phyloP scores from a whole-genome alignment of 768 basidiomycete genomes.

The Gloeopeniophorella convolvens region DNA sequence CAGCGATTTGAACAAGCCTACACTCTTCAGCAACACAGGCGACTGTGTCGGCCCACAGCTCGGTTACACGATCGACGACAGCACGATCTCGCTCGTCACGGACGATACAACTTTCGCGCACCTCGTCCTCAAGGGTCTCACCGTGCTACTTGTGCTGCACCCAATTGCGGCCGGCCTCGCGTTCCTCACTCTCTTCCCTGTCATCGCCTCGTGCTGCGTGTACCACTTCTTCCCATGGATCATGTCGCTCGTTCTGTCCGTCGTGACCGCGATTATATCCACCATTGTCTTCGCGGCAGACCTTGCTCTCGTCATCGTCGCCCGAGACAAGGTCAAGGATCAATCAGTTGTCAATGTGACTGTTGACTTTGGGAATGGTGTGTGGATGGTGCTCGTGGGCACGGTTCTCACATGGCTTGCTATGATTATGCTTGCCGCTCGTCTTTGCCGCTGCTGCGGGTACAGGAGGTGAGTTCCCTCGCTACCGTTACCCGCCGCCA shows the following conservation, averaged over 20 bases:
- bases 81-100: conserved; percentile 36
- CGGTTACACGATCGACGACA: conserved; percentile 55
- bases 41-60: conserved; percentile 58
- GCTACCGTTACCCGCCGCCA: not conserved
- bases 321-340: conserved; percentile 37
- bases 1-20: conserved; percentile 32
- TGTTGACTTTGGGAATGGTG: conserved; percentile 56
- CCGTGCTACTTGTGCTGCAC: conserved; percentile 58
- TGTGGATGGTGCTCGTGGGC: conserved; percentile 65
- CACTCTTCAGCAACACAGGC: conserved; percentile 34
- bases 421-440: conserved; percentile 53
- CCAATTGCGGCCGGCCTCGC: conserved; percentile 57
- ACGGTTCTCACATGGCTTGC: conserved; percentile 52
- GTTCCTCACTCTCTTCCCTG: conserved; percentile 42
- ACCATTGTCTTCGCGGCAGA: conserved; percentile 56
- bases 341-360: conserved; percentile 36
- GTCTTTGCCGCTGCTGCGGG: conserved; percentile 64
- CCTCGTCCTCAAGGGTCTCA: conserved; percentile 40
- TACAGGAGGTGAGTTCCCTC: conserved; percentile 6
- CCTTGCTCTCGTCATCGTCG: conserved; percentile 51
- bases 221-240: conserved; percentile 50
- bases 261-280: conserved; percentile 49
- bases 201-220: conserved; percentile 16
- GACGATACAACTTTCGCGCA: conserved; percentile 40
- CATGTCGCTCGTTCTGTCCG: conserved; percentile 49